Evolutionary conservation across 83 land plant species (phyloP), one percentile per base, ranked within the genome.

Genomic region (Thuja plicata): DNA sequence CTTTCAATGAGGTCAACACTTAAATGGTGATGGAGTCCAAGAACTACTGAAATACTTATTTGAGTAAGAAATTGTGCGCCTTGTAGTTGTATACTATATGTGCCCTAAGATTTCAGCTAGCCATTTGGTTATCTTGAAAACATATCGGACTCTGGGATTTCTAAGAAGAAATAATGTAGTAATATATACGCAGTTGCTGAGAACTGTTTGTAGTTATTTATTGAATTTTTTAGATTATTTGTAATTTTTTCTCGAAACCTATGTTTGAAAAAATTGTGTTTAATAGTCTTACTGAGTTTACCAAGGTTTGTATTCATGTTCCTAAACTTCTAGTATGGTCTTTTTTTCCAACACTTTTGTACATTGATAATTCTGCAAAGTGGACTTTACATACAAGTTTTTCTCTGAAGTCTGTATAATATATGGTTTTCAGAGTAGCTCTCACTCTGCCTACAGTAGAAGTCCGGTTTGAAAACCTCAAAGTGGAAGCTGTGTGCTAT

Each of bases 401-500:
- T n/a, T 43, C 32, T 83, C 57, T 83, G n/a, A 83, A 83, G 32
- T 45, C 12, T 83, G 57, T 83, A 77, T 43, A 87, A 71, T 87
- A 71, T 87, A 55, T 46, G 57, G 17, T 77, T 80, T 84, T 32
- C 90, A 95, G 96, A 84, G 98, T 94, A 8, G 92, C 90, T 37
- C 91, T 96, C 62, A 77, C 93, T 30, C 82, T 93, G 74, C 98
- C 98, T 0, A 94, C 93, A 30, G 90, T 95, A 43, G 96, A 96
- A 88, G 95, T 96, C 74, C 89, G 94, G 46, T 96, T 88, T 80
- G 90, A 93, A 38, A 92, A 95, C 77, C 89, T 96, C 13, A 87
- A 57, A n/a, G 93, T 95, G 32, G 95, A 95, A 87, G 95, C 96
- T 12, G 88, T 90, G 60, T 95, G 96, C 88, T 89, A 93, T 71